Conservation (phyloP, 208 protist genomes). For the Phytomonas francai region DNA sequence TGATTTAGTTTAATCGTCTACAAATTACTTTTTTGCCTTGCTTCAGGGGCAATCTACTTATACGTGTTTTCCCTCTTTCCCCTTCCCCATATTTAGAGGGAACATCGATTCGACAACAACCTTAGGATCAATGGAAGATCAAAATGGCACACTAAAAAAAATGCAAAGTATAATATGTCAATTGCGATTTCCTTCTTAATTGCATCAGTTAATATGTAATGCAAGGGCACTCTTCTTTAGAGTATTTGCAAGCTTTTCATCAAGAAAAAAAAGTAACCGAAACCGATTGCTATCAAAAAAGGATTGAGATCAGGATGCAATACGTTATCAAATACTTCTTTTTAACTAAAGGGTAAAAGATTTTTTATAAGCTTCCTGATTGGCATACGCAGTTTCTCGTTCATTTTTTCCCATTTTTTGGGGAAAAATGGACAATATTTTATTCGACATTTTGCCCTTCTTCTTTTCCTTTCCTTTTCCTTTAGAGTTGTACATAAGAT, state of each 20-base stretch:
- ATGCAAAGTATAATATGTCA: background rate
- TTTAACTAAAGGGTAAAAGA: too few relatives aligned
- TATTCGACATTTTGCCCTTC: background rate
- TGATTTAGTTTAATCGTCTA: conserved; percentile 5
- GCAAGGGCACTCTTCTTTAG: background rate
- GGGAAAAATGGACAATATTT: background rate
- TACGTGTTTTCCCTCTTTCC: background rate
- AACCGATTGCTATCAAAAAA: conserved; percentile 6
- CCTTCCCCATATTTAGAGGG: background rate
- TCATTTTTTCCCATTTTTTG: conserved; percentile 1
- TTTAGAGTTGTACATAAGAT: background rate
- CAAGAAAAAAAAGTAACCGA: background rate
- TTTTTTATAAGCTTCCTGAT: conserved; percentile 7
- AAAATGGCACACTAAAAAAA: background rate
- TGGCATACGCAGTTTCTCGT: conserved; percentile 7
- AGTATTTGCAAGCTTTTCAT: background rate
- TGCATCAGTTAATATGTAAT: background rate
- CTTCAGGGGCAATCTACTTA: background rate
- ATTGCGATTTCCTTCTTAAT: background rate
- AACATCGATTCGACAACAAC: too few relatives aligned
- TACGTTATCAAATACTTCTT: conserved; percentile 3
- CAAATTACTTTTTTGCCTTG: background rate
- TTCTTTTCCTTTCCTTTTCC: conserved; percentile 13
- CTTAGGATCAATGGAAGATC: background rate
- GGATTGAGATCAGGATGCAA: background rate